Percentiles rank a stretch among this genome's conserved stretches.
phyloP scores from a whole-genome alignment of 148 eudicot genomes.

The Rhododendron vialii region DNA sequence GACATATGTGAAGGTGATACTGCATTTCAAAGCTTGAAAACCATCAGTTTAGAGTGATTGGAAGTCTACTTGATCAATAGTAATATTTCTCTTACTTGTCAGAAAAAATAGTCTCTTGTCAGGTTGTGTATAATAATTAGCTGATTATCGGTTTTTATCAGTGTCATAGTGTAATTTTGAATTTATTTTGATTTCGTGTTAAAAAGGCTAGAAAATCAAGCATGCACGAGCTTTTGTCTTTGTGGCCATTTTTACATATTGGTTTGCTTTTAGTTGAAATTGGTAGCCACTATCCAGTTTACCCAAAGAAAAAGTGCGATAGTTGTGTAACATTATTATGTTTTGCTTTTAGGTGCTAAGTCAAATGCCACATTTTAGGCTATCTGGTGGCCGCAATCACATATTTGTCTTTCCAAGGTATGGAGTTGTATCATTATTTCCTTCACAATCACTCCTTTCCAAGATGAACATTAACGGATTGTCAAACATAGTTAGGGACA shows the following conservation, averaged over 20 bases:
- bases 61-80: not conserved
- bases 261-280: not conserved
- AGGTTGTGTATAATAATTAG: not conserved
- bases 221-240: not conserved
- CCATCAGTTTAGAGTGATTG: not conserved
- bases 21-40: not conserved
- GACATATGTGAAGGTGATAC: constrained; percentile 73
- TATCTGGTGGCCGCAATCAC: constrained; percentile 93
- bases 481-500: not conserved
- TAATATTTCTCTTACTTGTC: not conserved
- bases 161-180: not conserved
- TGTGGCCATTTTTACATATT: not conserved
- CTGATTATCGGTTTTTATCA: not conserved
- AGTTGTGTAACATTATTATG: not conserved
- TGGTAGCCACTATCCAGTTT: not conserved
- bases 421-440: not conserved
- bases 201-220: not conserved
- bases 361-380: constrained; percentile 96
- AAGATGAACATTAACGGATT: not conserved
- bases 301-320: not conserved
- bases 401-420: constrained; percentile 96
- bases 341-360: constrained; percentile 75
- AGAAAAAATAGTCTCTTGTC: no score
- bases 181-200: not conserved
- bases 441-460: not conserved